Base-by-base conservation (phyloP, 352 stramenopile species). In the Globisporangium iwayamae region DNA sequence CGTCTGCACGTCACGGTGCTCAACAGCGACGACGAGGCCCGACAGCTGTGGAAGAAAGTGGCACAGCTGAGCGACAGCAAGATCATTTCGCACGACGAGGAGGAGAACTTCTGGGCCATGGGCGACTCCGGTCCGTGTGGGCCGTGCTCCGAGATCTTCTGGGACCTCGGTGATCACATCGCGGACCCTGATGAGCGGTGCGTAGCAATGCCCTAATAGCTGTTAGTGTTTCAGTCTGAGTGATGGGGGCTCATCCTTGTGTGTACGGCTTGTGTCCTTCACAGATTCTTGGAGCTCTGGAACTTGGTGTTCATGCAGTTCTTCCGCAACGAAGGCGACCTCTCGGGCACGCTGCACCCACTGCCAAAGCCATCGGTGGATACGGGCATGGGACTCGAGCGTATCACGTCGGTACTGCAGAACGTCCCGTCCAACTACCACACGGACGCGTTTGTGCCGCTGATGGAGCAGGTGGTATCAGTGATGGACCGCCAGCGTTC, bases 271-370 rank as follows among this genome's bases (percentile, higher is more conserved):
- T 20, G 14, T 56, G 20, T 56, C 9, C 30, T 13, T 34, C 9
- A 22, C 56, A 80, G 79, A 25, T 93, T 75, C 41, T 80, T 98
- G 61, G 92, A 98, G 78, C 98, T 99, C 56, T 99, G 96, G 96
- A 99, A 99, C 72, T 87, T 98, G 63, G 96, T 99, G 14, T 99
- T 99, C 71, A 98, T 99, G 83, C 96, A 99, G 78, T 98, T 96
- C 72, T 97, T 96, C 79, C 89, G 96, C 43, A 86, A 97, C 48
- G 81, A 89, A 50, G 85, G 95, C 62, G 68, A 76, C 18, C 41
- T 46, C 1, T 58, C 66, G 5, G 85, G 81, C 7, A 80, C 75
- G 28, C 69, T 98, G 48, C 72, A 90, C 56, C 65, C 85, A 47
- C 76, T 99, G 39, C 95, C 96, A 1, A 80, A 76, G 38, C 91